Percentiles rank a stretch among this genome's conserved stretches.
phyloP scores from a whole-genome alignment of 306 rosid species.

The Trifolium dubium region DNA sequence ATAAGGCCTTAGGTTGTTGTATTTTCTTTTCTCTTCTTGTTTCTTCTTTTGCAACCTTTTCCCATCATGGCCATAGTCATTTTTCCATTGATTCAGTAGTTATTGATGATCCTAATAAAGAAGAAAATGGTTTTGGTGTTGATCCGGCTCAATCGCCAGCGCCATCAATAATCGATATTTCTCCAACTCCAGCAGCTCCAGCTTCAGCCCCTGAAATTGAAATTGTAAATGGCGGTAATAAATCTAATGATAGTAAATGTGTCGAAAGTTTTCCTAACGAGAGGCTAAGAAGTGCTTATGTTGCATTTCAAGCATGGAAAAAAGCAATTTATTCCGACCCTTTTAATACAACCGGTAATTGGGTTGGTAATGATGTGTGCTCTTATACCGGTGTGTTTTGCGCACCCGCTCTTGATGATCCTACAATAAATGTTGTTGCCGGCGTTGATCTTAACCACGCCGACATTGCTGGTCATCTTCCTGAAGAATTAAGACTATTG shows the following conservation, averaged over 20 bases:
- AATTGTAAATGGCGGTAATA: neutral
- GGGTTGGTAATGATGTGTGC: conserved; percentile 59
- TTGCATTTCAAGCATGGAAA: conserved; percentile 59
- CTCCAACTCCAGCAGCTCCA: conserved; percentile 3
- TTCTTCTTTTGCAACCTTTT: conserved; percentile 35
- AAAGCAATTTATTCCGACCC: conserved; percentile 55
- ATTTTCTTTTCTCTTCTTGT: conserved; percentile 26
- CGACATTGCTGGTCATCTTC: conserved; percentile 55
- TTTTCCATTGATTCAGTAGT: too few relatives aligned
- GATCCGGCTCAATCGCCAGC: neutral
- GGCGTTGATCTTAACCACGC: conserved; percentile 60
- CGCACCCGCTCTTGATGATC: conserved; percentile 53
- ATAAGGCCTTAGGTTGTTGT: conserved; percentile 52
- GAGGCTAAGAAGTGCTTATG: conserved; percentile 44
- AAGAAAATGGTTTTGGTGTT: neutral
- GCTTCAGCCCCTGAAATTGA: neutral
- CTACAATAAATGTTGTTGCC: conserved; percentile 49
- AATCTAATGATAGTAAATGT: neutral
- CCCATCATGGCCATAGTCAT: conserved; percentile 4
- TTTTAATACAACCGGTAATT: conserved; percentile 37
- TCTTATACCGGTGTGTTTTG: conserved; percentile 61
- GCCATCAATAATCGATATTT: too few relatives aligned
- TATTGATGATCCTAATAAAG: too few relatives aligned
- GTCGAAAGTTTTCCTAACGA: conserved; percentile 3
- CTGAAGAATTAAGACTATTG: conserved; percentile 47